Evolutionary conservation across 768 basidiomycete species (phyloP), one percentile per base, ranked within the genome.

Genomic region (Suillus americanus): DNA sequence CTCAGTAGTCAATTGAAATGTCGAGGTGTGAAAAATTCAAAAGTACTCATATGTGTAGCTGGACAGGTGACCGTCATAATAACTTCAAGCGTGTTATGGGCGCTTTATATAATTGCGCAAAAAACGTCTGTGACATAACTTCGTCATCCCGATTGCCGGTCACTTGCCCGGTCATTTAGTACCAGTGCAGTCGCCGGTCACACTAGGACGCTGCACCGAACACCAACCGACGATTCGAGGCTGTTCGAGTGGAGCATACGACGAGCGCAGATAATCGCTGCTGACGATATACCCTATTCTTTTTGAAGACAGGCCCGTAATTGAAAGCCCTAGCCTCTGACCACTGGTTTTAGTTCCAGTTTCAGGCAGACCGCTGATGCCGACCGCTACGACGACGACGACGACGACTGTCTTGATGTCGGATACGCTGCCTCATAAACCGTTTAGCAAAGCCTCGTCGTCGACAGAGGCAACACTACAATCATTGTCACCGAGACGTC

Each of bases 401-500:
- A 33, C 74, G 5, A 70, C 51, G 16, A 68, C 69, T 70, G 63
- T 54, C 51, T 53, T 53, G 16, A 50, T 57, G 28, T 67, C 72
- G 63, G 74, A 71, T 64, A 41, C 71, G 33, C 66, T 79, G 48
- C 73, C 80, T 10, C 74, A 83, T 57, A 84, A 80, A 70, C 78
- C 74, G 12, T 64, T 66, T 48, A 54, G 55, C 10, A 30, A 65
- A 16, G 54, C 66, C 2, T 66, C 69, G n/a, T 65, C 75, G 14
- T 70, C 80, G 14, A 75, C 82, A 0, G 75, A 78, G 8, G 80
- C 84, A 7, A 86, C 88, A 3, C 78, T 94, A 38, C 85, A 89
- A 50, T 85, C 89, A 13, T 80, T 94, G 56, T 48, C 87, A 87
- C 63, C 88, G 89, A 63, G 88, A 94, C 71, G 78, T 90, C 54